Evolutionary conservation across 768 basidiomycete species (phyloP).

Genomic region (Leucocoprinus leucothites): DNA sequence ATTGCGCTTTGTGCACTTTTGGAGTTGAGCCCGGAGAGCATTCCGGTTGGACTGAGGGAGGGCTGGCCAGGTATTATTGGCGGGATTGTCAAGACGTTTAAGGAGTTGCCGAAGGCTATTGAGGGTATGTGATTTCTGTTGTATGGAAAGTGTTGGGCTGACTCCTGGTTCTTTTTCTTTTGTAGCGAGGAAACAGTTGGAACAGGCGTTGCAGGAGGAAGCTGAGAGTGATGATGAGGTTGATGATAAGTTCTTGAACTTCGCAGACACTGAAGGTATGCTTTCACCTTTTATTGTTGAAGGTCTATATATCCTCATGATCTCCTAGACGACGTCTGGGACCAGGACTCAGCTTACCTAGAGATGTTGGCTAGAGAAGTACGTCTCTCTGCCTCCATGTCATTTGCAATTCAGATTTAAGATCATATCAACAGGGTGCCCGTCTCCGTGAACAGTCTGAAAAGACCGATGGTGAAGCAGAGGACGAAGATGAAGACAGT

Average conservation of each 20-base stretch:
- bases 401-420: background rate
- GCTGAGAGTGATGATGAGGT: slow-evolving; percentile 34
- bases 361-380: slow-evolving; percentile 83
- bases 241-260: slow-evolving; percentile 46
- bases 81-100: slow-evolving; percentile 71
- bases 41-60: slow-evolving; percentile 59
- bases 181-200: slow-evolving; percentile 56
- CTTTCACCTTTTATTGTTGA: slow-evolving; percentile 3
- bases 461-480: slow-evolving; percentile 38
- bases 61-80: slow-evolving; percentile 78
- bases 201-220: slow-evolving; percentile 34
- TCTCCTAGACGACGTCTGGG: slow-evolving; percentile 78
- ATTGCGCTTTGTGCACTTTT: slow-evolving; percentile 73
- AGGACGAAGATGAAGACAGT: slow-evolving; percentile 64
- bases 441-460: slow-evolving; percentile 67
- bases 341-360: slow-evolving; percentile 84
- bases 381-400: background rate
- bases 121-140: slow-evolving; percentile 42
- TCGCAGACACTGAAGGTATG: slow-evolving; percentile 59
- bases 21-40: slow-evolving; percentile 55
- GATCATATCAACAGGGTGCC: slow-evolving; percentile 51
- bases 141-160: background rate
- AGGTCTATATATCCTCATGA: no score
- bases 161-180: background rate
- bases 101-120: slow-evolving; percentile 73